These are phyloP conservation scores for Fomes fomentarius DNA, from an alignment of 1,284 basidiomycete species.

Conservation along the genomic window DNA sequence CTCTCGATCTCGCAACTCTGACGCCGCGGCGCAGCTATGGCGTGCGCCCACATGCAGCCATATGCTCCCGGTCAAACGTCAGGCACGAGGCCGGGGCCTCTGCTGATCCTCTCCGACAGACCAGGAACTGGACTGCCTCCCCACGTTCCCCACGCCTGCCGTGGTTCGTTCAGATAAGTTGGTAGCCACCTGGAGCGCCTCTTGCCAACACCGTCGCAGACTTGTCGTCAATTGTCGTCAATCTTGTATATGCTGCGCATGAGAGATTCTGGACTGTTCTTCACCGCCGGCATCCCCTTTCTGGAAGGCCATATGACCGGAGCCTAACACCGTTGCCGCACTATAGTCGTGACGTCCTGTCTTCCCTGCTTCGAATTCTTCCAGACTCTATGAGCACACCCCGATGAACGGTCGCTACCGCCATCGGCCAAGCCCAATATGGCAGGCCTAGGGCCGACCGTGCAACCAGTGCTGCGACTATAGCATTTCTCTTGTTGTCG, in stretches of 20 bases:
- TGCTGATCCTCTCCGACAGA: constrained; percentile 13
- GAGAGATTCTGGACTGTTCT: constrained; percentile 1
- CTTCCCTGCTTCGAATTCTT: constrained; percentile 19
- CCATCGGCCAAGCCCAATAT: background rate
- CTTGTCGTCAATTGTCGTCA: background rate
- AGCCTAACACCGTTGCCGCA: constrained; percentile 17
- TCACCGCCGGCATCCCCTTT: constrained; percentile 22
- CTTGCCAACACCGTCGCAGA: background rate
- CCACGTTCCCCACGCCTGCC: background rate
- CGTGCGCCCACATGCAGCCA: constrained; percentile 15
- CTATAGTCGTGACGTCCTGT: constrained; percentile 7
- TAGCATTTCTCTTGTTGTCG: background rate
- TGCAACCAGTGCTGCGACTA: too few relatives aligned
- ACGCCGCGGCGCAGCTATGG: constrained; percentile 20
- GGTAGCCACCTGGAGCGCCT: background rate
- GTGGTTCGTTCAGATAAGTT: background rate
- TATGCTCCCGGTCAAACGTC: constrained; percentile 23
- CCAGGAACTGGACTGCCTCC: constrained; percentile 18
- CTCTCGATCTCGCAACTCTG: constrained; percentile 9
- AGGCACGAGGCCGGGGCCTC: constrained; percentile 15
- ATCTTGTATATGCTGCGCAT: background rate
- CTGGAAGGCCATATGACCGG: constrained; percentile 12
- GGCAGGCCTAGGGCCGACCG: background rate
- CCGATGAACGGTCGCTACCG: background rate
- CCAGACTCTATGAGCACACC: constrained; percentile 2